Percentiles rank a stretch among this genome's conserved stretches.
Evolutionary conservation across 495 filamentous ascomycete genomes (phyloP).

Genomic region (Penicillium cataractarum): DNA sequence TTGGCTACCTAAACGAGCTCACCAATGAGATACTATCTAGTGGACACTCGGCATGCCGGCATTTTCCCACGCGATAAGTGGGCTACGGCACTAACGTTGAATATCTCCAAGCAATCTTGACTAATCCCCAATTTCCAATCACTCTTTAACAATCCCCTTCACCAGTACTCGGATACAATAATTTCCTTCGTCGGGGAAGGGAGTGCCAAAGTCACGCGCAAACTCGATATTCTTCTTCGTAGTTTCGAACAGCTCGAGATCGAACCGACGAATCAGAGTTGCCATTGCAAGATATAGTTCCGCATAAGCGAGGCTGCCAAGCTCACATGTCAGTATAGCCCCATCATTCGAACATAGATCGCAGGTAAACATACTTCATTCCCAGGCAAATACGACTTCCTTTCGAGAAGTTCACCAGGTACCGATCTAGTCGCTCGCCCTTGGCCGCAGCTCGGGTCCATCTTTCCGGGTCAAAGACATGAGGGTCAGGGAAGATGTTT

Average conservation of each 20-base stretch:
- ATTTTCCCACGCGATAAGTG: neutral
- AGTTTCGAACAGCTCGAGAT: conserved; percentile 43
- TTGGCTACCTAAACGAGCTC: neutral
- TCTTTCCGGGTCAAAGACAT: conserved; percentile 52
- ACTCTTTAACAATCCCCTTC: conserved; percentile 22
- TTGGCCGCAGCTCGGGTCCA: conserved; percentile 45
- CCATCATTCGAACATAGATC: conserved; percentile 6
- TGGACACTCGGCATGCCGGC: neutral
- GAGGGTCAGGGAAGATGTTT: conserved; percentile 50
- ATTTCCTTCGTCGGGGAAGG: conserved; percentile 25
- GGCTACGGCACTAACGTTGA: neutral
- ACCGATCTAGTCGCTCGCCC: conserved; percentile 38
- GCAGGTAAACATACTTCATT: conserved; percentile 33
- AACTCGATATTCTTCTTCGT: conserved; percentile 32
- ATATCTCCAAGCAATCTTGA: neutral
- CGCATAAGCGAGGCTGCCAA: conserved; percentile 44
- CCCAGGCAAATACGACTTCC: conserved; percentile 49
- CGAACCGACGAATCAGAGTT: conserved; percentile 40
- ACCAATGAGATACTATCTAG: neutral
- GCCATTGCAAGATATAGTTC: conserved; percentile 47
- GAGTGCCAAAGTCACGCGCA: conserved; percentile 29
- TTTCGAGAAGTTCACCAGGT: conserved; percentile 45
- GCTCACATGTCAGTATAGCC: conserved; percentile 11
- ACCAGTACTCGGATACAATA: conserved; percentile 25
- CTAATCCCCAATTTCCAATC: neutral